Base-by-base conservation (phyloP, 495 filamentous ascomycete species). In the Sabuloglossum arenarium region DNA sequence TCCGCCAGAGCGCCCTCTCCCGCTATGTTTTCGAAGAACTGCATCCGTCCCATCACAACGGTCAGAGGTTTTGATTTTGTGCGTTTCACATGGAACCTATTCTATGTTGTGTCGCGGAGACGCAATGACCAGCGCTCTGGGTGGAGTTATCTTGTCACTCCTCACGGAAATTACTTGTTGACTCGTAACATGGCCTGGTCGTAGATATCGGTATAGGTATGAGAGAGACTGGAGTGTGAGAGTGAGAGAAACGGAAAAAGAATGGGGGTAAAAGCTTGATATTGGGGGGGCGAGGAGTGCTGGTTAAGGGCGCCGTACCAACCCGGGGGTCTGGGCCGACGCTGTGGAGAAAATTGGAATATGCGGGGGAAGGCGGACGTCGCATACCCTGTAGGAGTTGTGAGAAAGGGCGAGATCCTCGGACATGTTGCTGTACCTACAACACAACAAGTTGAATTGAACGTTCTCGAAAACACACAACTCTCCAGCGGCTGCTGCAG, bases 341-440 rank as follows among this genome's bases (percentile, higher is more conserved):
- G 21, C 47, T 51, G 47, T 23, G 47, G 47, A 47, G 45, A 47
- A 27, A 47, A 23, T 47, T 21, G 19, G 45, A n/a, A 29, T 51
- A 28, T 51, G 47, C 47, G 47, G 47, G 47, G 47, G 47, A 51
- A 51, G 47, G 47, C 47, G 47, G 47, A 51, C 47, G 47, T 51
- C 47, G 47, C 24, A 21, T 51, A n/a, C 47, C 3, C 3, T 1
- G 3, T 43, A n/a, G 39, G 39, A 12, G 16, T 5, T 2, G 39
- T 23, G 16, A 3, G 39, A 2, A 43, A 23, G 11, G 12, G 39
- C 5, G n/a, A 21, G 34, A 12, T n/a, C 8, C 34, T 39, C 8
- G 34, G 14, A 9, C 6, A 39, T 32, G 30, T 4, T 39, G 34
- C 34, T 16, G 3, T 39, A 3, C 34, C 34, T 39, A 10, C 34